These are phyloP conservation scores for Sporothrix euskadiensis DNA, from an alignment of 2,329 filamentous ascomycete species.

Conservation along the genomic window DNA sequence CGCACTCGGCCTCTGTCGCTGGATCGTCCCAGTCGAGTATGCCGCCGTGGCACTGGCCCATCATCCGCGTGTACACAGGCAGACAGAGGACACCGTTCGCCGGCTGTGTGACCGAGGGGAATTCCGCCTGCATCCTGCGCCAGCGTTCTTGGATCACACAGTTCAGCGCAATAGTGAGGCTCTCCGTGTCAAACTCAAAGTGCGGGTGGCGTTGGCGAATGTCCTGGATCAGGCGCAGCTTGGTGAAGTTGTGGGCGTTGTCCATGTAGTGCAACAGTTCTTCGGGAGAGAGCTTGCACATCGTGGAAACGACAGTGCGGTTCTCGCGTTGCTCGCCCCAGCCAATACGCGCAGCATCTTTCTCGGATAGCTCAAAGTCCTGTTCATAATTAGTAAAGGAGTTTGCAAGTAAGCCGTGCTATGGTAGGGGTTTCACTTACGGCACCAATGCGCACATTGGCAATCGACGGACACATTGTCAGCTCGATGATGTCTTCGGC, in stretches of 20 bases:
- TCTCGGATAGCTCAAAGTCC: constrained; percentile 34
- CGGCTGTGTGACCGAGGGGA: constrained; percentile 17
- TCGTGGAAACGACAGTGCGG: constrained; percentile 40
- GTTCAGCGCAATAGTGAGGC: constrained; percentile 38
- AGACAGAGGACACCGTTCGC: constrained; percentile 20
- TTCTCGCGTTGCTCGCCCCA: constrained; percentile 39
- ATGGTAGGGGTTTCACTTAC: constrained; percentile 36
- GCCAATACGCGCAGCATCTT: constrained; percentile 36
- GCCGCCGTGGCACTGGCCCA: constrained; percentile 38
- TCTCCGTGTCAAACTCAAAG: constrained; percentile 50
- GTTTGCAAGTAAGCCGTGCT: neutral
- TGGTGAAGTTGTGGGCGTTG: constrained; percentile 49
- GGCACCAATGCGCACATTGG: constrained; percentile 40
- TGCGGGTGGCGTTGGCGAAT: constrained; percentile 45
- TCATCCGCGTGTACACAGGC: constrained; percentile 29
- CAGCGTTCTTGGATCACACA: constrained; percentile 34
- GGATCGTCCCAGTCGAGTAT: constrained; percentile 46
- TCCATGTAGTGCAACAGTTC: constrained; percentile 54
- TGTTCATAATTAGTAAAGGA: constrained; percentile 14
- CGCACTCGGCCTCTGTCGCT: constrained; percentile 40
- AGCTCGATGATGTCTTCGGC: constrained; percentile 48
- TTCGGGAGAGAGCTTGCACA: constrained; percentile 52
- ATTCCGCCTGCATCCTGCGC: constrained; percentile 25
- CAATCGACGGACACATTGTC: constrained; percentile 50
- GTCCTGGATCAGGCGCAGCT: constrained; percentile 47